A percentile compares a stretch with the other conserved stretches of the same genome.
These are phyloP conservation scores for Heritiera fomes DNA, from an alignment of 345 rosid species.

Conservation along the genomic window DNA sequence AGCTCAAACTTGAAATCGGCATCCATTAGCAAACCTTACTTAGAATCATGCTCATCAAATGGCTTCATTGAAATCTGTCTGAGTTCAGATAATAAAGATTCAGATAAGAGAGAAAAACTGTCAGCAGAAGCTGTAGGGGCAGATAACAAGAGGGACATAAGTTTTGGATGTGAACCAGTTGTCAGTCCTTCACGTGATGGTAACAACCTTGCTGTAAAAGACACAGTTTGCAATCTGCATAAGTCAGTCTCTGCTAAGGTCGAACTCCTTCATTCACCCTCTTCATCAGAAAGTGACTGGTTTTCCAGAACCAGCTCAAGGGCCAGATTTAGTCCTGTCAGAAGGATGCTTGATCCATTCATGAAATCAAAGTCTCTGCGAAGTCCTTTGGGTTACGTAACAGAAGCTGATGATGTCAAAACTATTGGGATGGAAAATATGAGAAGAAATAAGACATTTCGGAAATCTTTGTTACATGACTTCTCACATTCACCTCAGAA, in stretches of 20 bases:
- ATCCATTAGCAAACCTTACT: slow-evolving; percentile 36
- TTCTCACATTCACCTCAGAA: slow-evolving; percentile 37
- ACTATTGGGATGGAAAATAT: slow-evolving; percentile 27
- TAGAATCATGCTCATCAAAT: slow-evolving; percentile 44
- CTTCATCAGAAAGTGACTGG: slow-evolving; percentile 52
- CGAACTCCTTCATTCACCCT: slow-evolving; percentile 44
- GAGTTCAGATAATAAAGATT: slow-evolving; percentile 32
- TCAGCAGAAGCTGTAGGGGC: slow-evolving; percentile 27
- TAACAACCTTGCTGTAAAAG: slow-evolving; percentile 41
- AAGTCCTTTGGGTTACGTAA: slow-evolving; percentile 51
- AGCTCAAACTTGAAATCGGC: slow-evolving; percentile 28
- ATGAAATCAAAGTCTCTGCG: slow-evolving; percentile 71
- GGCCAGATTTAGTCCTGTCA: slow-evolving; percentile 58
- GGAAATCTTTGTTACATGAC: slow-evolving; percentile 54
- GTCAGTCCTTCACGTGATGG: slow-evolving; percentile 43
- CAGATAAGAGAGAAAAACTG: slow-evolving; percentile 41
- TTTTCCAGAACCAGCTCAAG: slow-evolving; percentile 56
- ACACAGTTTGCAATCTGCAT: slow-evolving; percentile 37
- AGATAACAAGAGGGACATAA: slow-evolving; percentile 37
- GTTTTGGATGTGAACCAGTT: slow-evolving; percentile 40
- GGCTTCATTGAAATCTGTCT: slow-evolving; percentile 59
- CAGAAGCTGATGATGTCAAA: slow-evolving; percentile 39
- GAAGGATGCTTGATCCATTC: slow-evolving; percentile 83
- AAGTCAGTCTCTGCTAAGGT: slow-evolving; percentile 59
- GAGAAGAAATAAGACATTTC: slow-evolving; percentile 37